A percentile compares a stretch with the other conserved stretches of the same genome.
Evolutionary conservation across 176 grass and related monocot genomes (phyloP).

Genomic region (Eleusine indica): DNA sequence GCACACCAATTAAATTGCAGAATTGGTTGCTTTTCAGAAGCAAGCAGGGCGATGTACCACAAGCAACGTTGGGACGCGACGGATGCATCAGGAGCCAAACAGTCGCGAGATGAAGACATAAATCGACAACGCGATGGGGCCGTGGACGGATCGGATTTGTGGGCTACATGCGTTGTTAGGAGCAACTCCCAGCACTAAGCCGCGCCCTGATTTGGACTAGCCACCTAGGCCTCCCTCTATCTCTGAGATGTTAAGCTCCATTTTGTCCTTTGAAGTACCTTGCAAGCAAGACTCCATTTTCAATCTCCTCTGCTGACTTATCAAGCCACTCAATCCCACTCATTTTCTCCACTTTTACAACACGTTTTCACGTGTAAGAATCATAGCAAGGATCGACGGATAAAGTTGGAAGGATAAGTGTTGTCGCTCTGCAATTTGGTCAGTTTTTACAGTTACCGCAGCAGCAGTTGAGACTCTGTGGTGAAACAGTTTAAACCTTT

Average conservation of each 20-base stretch:
- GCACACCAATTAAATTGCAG: neutral
- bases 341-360: slow-evolving; percentile 39
- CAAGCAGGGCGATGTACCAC: slow-evolving; percentile 1
- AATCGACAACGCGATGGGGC: neutral
- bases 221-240: slow-evolving; percentile 34
- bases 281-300: slow-evolving; percentile 57
- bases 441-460: neutral
- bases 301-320: slow-evolving; percentile 4
- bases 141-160: neutral
- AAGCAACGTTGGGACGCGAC: slow-evolving; percentile 45
- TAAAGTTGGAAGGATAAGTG: neutral
- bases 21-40: slow-evolving; percentile 16
- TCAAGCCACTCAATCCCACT: slow-evolving; percentile 47
- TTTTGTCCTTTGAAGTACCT: slow-evolving; percentile 58
- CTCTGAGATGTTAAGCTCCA: slow-evolving; percentile 34
- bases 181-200: slow-evolving; percentile 57
- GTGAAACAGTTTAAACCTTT: neutral
- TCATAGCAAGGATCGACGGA: neutral
- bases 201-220: slow-evolving; percentile 52
- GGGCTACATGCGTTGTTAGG: slow-evolving; percentile 50
- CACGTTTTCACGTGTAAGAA: slow-evolving; percentile 25
- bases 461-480: neutral
- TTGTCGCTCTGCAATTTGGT: neutral
- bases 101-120: slow-evolving; percentile 32
- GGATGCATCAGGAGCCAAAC: slow-evolving; percentile 5